Conservation (phyloP, 345 rosid genomes). For the Ceriops zippeliana region DNA sequence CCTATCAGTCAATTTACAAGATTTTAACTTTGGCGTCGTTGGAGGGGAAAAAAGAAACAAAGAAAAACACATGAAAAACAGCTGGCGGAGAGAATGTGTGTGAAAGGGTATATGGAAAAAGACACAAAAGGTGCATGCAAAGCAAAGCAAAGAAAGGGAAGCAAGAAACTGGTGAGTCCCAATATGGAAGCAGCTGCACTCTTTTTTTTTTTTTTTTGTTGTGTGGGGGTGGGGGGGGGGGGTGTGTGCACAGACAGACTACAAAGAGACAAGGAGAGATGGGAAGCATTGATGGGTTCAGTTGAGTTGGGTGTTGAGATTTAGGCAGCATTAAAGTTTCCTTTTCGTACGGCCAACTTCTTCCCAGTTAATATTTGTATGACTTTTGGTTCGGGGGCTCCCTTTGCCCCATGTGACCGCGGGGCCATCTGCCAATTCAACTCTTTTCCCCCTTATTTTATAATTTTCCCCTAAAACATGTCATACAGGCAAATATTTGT, state of each 20-base stretch:
- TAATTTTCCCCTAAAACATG: no score
- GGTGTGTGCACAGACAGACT: background rate
- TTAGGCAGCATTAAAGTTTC: slow-evolving; percentile 19
- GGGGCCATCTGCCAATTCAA: no score
- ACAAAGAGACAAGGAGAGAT: slow-evolving; percentile 4
- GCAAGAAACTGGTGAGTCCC: slow-evolving; percentile 6
- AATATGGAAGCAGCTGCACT: background rate
- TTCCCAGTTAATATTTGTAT: slow-evolving; percentile 33
- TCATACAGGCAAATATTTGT: no score
- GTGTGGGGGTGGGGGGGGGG: background rate
- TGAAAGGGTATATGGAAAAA: background rate
- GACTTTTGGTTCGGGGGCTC: background rate
- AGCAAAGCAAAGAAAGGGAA: background rate
- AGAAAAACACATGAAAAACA: background rate
- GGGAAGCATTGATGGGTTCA: slow-evolving; percentile 29
- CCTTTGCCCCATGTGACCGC: background rate
- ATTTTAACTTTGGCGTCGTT: slow-evolving; percentile 1
- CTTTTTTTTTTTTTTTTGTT: background rate
- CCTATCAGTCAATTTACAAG: background rate
- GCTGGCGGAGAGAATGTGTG: background rate
- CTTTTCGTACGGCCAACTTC: slow-evolving; percentile 29
- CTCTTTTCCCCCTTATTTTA: no score
- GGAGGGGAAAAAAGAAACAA: slow-evolving; percentile 17
- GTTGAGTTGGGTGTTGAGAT: slow-evolving; percentile 15
- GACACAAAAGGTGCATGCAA: slow-evolving; percentile 16